Percentiles rank a stretch among this genome's conserved stretches.
Evolutionary conservation across 805 yeast species (phyloP).

Genomic region (Ascoidea asiatica): DNA sequence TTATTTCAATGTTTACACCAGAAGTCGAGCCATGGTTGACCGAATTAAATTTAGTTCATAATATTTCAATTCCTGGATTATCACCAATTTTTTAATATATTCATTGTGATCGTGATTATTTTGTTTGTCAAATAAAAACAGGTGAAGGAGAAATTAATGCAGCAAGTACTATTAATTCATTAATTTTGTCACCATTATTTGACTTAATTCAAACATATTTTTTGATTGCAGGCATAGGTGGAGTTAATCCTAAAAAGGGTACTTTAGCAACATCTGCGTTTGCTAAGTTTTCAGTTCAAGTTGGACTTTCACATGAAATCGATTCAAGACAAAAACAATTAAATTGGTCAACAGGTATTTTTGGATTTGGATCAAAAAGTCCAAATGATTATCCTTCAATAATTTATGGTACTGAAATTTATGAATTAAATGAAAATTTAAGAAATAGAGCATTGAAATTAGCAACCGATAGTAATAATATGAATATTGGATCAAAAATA

Average conservation of each 20-base stretch:
- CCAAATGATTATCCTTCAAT: constrained; percentile 37
- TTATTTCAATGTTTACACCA: constrained; percentile 39
- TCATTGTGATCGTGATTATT: constrained; percentile 38
- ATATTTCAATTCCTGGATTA: constrained; percentile 52
- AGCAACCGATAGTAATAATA: constrained; percentile 29
- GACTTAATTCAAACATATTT: constrained; percentile 49
- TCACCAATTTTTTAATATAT: constrained; percentile 45
- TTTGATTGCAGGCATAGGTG: constrained; percentile 54
- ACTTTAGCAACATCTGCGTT: constrained; percentile 49
- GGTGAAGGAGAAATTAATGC: constrained; percentile 64
- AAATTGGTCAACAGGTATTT: constrained; percentile 54
- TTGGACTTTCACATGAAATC: constrained; percentile 43
- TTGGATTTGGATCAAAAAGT: constrained; percentile 35
- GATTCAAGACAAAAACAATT: constrained; percentile 34
- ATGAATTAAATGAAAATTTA: constrained; percentile 44
- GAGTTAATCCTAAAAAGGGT: constrained; percentile 42
- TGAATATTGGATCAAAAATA: constrained; percentile 30
- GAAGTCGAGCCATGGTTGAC: constrained; percentile 43
- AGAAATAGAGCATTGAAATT: constrained; percentile 43
- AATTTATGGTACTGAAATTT: constrained; percentile 53
- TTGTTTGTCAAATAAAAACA: constrained; percentile 48
- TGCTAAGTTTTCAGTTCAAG: constrained; percentile 48
- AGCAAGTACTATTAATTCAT: constrained; percentile 42
- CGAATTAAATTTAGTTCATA: constrained; percentile 32
- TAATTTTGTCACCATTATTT: constrained; percentile 37